phyloP scores from a whole-genome alignment of 2,329 filamentous ascomycete genomes.

The Endothia cerciana region DNA sequence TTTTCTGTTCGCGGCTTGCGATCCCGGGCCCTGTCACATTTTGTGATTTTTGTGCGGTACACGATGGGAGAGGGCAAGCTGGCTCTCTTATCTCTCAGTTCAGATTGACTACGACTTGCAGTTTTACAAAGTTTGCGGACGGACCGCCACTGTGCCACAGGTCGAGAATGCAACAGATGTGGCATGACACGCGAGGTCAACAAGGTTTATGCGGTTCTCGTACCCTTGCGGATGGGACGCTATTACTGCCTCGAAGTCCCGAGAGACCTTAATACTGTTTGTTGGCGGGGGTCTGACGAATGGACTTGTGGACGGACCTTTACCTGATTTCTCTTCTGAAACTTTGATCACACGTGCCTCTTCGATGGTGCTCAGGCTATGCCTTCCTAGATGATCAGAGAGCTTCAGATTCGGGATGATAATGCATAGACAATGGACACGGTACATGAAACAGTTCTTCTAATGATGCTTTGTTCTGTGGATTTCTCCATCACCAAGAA shows the following conservation, averaged over 20 bases:
- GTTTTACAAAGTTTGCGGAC: neutral
- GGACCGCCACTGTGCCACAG: neutral
- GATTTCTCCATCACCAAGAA: neutral
- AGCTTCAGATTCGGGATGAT: neutral
- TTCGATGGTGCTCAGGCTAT: neutral
- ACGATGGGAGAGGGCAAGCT: neutral
- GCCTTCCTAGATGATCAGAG: neutral
- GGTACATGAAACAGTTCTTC: neutral
- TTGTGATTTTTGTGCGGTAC: neutral
- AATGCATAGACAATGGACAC: neutral
- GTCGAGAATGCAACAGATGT: neutral
- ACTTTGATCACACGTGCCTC: neutral
- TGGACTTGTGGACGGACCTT: neutral
- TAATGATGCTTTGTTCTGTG: neutral
- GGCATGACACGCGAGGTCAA: neutral
- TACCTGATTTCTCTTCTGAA: neutral
- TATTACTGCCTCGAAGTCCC: too few relatives aligned
- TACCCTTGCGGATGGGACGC: neutral
- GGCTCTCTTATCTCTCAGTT: neutral
- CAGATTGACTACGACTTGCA: neutral
- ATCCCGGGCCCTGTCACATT: neutral
- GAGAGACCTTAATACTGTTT: neutral
- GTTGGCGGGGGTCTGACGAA: neutral
- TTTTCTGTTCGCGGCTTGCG: neutral
- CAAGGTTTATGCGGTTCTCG: neutral